Base-by-base conservation (phyloP, 345 rosid species). In the Clausena lansium region DNA sequence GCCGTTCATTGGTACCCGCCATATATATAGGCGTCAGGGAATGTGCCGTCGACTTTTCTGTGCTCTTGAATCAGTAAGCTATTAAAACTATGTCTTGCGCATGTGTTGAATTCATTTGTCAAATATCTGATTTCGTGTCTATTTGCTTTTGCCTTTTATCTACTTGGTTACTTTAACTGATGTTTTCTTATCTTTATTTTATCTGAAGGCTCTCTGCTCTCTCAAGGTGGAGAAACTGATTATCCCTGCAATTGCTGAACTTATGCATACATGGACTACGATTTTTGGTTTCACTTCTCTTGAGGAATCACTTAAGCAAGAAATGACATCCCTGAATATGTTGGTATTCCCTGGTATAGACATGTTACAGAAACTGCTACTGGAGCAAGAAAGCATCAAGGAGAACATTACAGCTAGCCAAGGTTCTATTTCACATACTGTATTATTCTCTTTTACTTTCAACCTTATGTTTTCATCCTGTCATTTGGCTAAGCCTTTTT, bases 1-100 rank as follows among this genome's bases (percentile, higher is more conserved):
- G 98, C 96, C 97, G 6, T 94, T 91, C 83, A 91, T 94, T 82
- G 98, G 96, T 77, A 93, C 97, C 52, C 97, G 98, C 13, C 91
- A 90, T 80, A 79, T 85, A 60, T 94, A 93, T 80, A 87, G 97
- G 86, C 91, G 88, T 64, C 97, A 93, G 84, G 95, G 97, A 77
- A 92, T 94, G 97, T 94, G 97, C 71, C 93, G 94, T 35, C 90
- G 91, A 74, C 97, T 94, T 78, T 90, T 91, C 70, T 60, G 74
- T 68, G 97, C 90, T 70, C 88, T 94, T 76, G 92, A 94, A 81
- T 85, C 83, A 25, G 97, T 92, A 90, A 79, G 92, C 71, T 75
- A 35, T 38, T 25, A 73, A 27, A 65, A 22, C 8, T 38, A 22
- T 45, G 22, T 66, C 22, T 67, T 76, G 30, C 73, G 14, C 28